Conservation (phyloP, 257 asterid genomes). For the Pogostemon cablin region DNA sequence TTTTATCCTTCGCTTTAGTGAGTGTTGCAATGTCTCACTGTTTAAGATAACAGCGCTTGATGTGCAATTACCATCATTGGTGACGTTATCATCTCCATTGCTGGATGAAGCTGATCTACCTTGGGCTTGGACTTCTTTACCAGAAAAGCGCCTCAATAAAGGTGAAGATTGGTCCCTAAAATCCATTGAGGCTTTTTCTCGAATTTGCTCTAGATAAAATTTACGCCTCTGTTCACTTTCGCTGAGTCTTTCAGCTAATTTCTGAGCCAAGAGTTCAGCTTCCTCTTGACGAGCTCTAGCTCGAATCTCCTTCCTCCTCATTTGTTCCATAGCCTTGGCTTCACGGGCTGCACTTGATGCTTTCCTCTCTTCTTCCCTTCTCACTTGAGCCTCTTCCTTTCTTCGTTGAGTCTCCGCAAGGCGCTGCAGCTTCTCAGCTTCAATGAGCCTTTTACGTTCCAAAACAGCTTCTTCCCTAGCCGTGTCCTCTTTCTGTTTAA, state of each 20-base stretch:
- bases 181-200: constrained; percentile 98
- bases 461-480: constrained; percentile 99
- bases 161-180: constrained; percentile 99
- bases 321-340: constrained; percentile 91
- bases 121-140: constrained; percentile 74
- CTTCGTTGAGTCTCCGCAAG: constrained; percentile 90
- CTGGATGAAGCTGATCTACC: constrained; percentile 55
- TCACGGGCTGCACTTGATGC: constrained; percentile 99
- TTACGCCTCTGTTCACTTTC: constrained; percentile 97
- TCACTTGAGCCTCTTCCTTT: constrained; percentile 95
- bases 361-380: constrained; percentile 98
- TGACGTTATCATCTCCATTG: constrained; percentile 62
- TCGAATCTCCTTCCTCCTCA: constrained; percentile 88
- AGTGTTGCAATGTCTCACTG: constrained; percentile 63
- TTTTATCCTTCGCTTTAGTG: constrained; percentile 78
- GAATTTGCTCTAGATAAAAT: constrained; percentile 92
- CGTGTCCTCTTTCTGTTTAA: constrained; percentile 90
- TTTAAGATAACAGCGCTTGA: constrained; percentile 48
- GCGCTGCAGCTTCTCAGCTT: constrained; percentile 97
- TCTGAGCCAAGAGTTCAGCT: constrained; percentile 98
- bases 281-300: constrained; percentile 97
- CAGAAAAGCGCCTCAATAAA: constrained; percentile 71
- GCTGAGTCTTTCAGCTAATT: constrained; percentile 86
- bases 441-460: constrained; percentile 90
- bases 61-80: constrained; percentile 47